phyloP scores from a whole-genome alignment of 1,284 basidiomycete genomes.

The Phaffia rhodozyma region DNA sequence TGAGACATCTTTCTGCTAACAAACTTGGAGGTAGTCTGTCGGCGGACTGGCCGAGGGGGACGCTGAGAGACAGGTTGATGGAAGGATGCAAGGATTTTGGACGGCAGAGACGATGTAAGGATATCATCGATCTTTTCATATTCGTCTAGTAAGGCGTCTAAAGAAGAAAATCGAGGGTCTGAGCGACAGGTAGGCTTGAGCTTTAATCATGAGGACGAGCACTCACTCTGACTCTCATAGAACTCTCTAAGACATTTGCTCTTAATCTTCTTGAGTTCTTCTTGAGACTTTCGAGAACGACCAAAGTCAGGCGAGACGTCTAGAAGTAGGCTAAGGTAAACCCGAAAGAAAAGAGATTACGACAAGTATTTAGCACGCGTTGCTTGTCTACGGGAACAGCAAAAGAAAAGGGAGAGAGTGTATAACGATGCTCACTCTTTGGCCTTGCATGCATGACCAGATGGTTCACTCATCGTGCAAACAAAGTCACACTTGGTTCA shows the following conservation, averaged over 20 bases:
- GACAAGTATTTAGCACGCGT: too few species aligned
- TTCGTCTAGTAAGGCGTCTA: not conserved
- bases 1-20: conserved; percentile 18
- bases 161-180: not conserved
- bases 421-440: too few species aligned
- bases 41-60: not conserved
- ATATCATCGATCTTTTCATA: too few species aligned
- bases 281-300: not conserved
- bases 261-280: conserved; percentile 5
- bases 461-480: too few species aligned
- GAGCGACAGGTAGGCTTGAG: not conserved
- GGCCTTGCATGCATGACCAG: too few species aligned
- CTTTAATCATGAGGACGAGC: not conserved
- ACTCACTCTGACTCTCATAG: conserved; percentile 12
- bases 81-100: not conserved
- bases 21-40: conserved; percentile 17
- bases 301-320: too few species aligned
- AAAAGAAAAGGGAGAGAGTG: too few species aligned
- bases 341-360: too few species aligned
- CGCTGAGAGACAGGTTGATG: not conserved
- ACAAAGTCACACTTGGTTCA: too few species aligned
- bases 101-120: not conserved
- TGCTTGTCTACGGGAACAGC: too few species aligned
- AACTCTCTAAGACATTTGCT: not conserved
- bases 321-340: too few species aligned